Conservation (phyloP, 805 yeast species). For the Limtongozyma cylindracea region DNA sequence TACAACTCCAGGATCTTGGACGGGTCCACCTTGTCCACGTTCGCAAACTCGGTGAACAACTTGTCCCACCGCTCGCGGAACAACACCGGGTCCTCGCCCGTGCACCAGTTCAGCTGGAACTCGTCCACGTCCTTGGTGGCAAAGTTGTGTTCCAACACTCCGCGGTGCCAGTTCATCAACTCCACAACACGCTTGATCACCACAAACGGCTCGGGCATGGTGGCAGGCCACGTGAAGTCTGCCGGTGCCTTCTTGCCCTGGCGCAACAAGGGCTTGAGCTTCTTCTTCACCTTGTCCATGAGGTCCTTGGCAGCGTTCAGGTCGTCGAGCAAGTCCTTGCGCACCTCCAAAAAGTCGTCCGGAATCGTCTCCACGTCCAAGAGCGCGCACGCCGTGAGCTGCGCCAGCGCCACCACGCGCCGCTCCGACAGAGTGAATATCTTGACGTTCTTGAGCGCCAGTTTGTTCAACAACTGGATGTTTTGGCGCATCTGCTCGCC, state of each 20-base stretch:
- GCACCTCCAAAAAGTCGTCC: conserved; percentile 52
- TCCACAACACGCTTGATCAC: conserved; percentile 90
- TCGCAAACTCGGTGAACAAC: conserved; percentile 70
- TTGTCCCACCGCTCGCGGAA: conserved; percentile 97
- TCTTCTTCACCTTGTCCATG: conserved; percentile 95
- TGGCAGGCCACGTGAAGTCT: conserved; percentile 96
- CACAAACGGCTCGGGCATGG: conserved; percentile 90
- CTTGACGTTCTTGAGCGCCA: conserved; percentile 62
- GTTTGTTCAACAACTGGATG: conserved; percentile 60
- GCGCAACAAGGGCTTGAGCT: conserved; percentile 77
- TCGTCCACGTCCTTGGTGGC: conserved; percentile 32
- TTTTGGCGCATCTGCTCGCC: conserved; percentile 95
- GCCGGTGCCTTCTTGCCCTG: conserved; percentile 95
- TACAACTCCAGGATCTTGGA: conserved; percentile 88
- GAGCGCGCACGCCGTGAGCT: conserved; percentile 55
- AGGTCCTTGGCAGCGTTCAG: conserved; percentile 94
- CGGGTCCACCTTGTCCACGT: conserved; percentile 93
- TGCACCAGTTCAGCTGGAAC: conserved; percentile 79
- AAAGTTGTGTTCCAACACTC: conserved; percentile 64
- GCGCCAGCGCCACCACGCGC: conserved; percentile 84
- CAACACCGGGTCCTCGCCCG: conserved; percentile 79
- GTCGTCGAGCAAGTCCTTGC: conserved; percentile 86
- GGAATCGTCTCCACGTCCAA: conserved; percentile 36
- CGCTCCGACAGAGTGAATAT: conserved; percentile 86
- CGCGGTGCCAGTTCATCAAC: conserved; percentile 76